Evolutionary conservation across 306 rosid species (phyloP).

Genomic region (Arachis hypogaea): DNA sequence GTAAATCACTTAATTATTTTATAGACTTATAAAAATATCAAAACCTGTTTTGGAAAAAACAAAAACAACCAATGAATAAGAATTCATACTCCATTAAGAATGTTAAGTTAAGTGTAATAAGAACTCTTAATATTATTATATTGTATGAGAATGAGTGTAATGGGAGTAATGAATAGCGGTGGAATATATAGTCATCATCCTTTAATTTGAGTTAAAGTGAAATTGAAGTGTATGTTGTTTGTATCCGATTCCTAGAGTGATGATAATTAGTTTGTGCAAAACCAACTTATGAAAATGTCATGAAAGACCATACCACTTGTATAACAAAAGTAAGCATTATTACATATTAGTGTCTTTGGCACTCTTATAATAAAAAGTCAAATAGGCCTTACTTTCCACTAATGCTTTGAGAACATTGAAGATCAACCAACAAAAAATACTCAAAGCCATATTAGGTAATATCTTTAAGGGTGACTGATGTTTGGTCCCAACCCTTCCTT

Average conservation of each 20-base stretch:
- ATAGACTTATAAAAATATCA: no score
- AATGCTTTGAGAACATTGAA: constrained; percentile 45
- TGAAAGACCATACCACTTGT: constrained; percentile 32
- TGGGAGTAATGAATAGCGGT: background rate
- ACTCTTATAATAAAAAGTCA: constrained; percentile 30
- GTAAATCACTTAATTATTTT: no score
- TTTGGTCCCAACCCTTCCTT: constrained; percentile 48
- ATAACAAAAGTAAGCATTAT: constrained; percentile 36
- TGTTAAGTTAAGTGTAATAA: no score
- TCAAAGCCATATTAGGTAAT: constrained; percentile 43
- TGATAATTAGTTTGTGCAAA: constrained; percentile 25
- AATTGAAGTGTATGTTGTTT: background rate
- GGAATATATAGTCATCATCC: constrained; percentile 15
- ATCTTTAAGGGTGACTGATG: constrained; percentile 43
- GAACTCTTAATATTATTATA: no score
- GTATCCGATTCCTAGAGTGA: background rate
- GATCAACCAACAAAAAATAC: constrained; percentile 42
- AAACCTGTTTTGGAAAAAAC: no score
- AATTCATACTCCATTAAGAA: no score
- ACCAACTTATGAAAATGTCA: constrained; percentile 18
- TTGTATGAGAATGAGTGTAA: constrained; percentile 1
- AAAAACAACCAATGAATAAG: no score
- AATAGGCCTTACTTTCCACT: constrained; percentile 22
- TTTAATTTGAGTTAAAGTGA: background rate
- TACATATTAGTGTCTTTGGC: constrained; percentile 24